These are phyloP conservation scores for Pythium phragmiticola DNA, from an alignment of 352 stramenopile genomes.

Conservation along the genomic window DNA sequence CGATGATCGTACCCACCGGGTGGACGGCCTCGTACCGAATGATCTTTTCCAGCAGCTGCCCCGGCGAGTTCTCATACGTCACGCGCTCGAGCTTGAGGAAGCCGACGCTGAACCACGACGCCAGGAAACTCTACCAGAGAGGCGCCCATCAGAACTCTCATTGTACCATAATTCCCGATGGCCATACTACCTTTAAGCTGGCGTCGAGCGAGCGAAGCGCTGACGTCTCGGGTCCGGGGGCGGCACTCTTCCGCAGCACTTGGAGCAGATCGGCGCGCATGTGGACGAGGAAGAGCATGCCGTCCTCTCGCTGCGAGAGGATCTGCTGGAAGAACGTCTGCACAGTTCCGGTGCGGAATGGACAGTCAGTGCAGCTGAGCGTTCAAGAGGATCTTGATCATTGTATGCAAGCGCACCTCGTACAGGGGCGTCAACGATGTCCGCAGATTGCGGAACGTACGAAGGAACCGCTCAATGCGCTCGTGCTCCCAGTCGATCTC, in stretches of 20 bases:
- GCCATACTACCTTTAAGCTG: slow-evolving; percentile 56
- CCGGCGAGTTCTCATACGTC: slow-evolving; percentile 92
- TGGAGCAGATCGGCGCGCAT: slow-evolving; percentile 70
- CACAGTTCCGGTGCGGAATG: not conserved
- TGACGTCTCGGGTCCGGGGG: slow-evolving; percentile 37
- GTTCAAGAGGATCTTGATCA: not conserved
- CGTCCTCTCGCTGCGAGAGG: slow-evolving; percentile 71
- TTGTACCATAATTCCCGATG: too few relatives aligned
- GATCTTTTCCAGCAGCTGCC: slow-evolving; percentile 94
- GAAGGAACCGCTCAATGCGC: slow-evolving; percentile 72
- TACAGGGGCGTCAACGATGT: slow-evolving; percentile 62
- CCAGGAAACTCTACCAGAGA: slow-evolving; percentile 60
- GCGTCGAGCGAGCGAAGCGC: slow-evolving; percentile 67
- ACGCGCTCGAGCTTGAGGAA: slow-evolving; percentile 91
- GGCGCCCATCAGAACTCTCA: too few relatives aligned
- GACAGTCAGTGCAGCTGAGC: not conserved
- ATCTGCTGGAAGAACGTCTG: slow-evolving; percentile 86
- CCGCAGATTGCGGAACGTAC: slow-evolving; percentile 62
- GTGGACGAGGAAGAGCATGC: slow-evolving; percentile 83
- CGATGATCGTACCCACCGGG: slow-evolving; percentile 90
- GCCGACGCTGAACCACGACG: slow-evolving; percentile 91
- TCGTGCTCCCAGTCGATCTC: slow-evolving; percentile 70
- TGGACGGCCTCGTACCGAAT: slow-evolving; percentile 95
- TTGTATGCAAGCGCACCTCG: slow-evolving; percentile 33
- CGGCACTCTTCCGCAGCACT: slow-evolving; percentile 56